Evolutionary conservation across 75 land plant species (phyloP).

Genomic region (Sequoia sempervirens): DNA sequence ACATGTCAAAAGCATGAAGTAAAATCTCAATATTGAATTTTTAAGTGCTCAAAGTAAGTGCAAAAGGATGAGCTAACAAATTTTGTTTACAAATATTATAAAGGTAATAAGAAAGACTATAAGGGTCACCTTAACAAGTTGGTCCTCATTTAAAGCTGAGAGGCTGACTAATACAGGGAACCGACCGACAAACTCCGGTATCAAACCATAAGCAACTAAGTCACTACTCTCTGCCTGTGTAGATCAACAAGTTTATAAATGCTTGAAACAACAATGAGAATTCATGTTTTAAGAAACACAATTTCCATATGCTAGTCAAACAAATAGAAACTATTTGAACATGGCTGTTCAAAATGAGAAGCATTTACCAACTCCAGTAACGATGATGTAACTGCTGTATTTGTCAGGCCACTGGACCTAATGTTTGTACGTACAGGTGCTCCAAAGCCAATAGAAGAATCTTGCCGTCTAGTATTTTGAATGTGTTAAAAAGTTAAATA

Average conservation of each 20-base stretch:
- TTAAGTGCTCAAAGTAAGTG: not conserved
- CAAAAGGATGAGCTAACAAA: not conserved
- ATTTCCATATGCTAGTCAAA: constrained; percentile 1
- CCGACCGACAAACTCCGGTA: constrained; percentile 86
- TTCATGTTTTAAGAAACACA: not conserved
- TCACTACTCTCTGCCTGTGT: constrained; percentile 81
- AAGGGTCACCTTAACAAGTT: constrained; percentile 70
- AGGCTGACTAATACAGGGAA: constrained; percentile 81
- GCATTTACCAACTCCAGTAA: constrained; percentile 62
- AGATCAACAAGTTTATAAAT: not conserved
- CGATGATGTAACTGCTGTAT: constrained; percentile 64
- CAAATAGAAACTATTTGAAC: not conserved
- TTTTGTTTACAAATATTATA: not conserved
- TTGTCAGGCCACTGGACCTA: constrained; percentile 47
- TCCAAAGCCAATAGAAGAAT: constrained; percentile 87
- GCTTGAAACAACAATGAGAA: not conserved
- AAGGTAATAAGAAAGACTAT: not conserved
- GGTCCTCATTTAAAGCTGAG: constrained; percentile 71
- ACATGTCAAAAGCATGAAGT: not conserved
- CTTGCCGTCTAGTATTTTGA: constrained; percentile 55
- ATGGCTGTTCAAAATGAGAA: not conserved
- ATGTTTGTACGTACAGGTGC: constrained; percentile 89
- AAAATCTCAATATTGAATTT: not conserved
- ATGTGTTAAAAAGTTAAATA: not conserved
- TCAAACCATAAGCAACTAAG: constrained; percentile 78